Conservation (phyloP, 1,139 yeast genomes). For the Wickerhamiella infanticola region DNA sequence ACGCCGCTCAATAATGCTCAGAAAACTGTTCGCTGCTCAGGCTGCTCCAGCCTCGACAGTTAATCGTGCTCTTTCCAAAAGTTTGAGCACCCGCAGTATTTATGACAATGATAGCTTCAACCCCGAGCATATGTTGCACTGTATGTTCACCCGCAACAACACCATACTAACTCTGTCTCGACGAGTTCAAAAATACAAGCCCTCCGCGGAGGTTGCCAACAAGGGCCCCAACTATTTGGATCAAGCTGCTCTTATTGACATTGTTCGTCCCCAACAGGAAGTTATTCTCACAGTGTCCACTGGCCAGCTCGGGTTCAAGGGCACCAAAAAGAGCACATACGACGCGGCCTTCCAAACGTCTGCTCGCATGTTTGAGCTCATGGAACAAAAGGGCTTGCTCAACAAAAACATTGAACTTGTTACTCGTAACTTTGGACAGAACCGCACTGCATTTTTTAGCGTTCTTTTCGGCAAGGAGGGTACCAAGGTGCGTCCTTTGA, state of each 20-base stretch:
- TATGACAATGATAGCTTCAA: conserved; percentile 1
- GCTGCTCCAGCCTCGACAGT: background rate
- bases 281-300: conserved; percentile 42
- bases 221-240: conserved; percentile 21
- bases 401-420: conserved; percentile 39
- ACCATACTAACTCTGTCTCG: conserved; percentile 65
- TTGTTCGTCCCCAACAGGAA: conserved; percentile 66
- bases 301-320: conserved; percentile 30
- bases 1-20: too few species aligned
- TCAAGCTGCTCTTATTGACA: conserved; percentile 65
- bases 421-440: conserved; percentile 72
- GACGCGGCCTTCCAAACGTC: conserved; percentile 91
- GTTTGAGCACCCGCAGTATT: background rate
- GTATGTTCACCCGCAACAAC: conserved; percentile 66
- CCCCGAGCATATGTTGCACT: conserved; percentile 50
- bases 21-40: too few species aligned
- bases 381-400: conserved; percentile 39
- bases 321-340: conserved; percentile 57
- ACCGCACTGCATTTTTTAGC: conserved; percentile 71
- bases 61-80: background rate
- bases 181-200: conserved; percentile 23
- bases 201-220: conserved; percentile 18
- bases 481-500: conserved; percentile 40
- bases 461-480: conserved; percentile 91
- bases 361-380: conserved; percentile 52